These are phyloP conservation scores for Angomonas desouzai DNA, from an alignment of 208 protist genomes.

Conservation along the genomic window DNA sequence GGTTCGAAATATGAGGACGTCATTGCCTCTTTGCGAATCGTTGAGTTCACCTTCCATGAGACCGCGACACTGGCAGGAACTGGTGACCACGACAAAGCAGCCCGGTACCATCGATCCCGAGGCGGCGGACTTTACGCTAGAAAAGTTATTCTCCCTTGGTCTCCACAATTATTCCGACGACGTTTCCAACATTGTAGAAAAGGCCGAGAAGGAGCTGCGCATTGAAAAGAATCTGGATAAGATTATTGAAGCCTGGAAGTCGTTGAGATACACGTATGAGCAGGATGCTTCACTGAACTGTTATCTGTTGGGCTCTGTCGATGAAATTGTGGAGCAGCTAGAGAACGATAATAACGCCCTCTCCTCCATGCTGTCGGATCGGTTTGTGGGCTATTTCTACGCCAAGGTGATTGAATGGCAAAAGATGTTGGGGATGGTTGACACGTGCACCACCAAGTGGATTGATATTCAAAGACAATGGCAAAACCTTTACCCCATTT, in stretches of 20 bases:
- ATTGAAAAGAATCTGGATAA: slow-evolving; percentile 96
- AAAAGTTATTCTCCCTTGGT: slow-evolving; percentile 94
- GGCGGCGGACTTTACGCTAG: slow-evolving; percentile 90
- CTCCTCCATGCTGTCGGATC: slow-evolving; percentile 95
- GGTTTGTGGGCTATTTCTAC: slow-evolving; percentile 97
- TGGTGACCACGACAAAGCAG: slow-evolving; percentile 93
- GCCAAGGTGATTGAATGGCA: slow-evolving; percentile 95
- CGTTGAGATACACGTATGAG: slow-evolving; percentile 91
- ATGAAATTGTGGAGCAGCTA: slow-evolving; percentile 95
- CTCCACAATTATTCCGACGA: slow-evolving; percentile 97
- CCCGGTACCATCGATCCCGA: slow-evolving; percentile 85
- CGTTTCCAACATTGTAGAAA: slow-evolving; percentile 96
- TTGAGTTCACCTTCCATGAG: slow-evolving; percentile 94
- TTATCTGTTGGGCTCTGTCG: slow-evolving; percentile 86
- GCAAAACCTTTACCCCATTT: slow-evolving; percentile 98
- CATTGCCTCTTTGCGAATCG: slow-evolving; percentile 89
- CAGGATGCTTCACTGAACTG: slow-evolving; percentile 82
- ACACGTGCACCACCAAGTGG: slow-evolving; percentile 95
- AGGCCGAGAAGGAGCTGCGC: slow-evolving; percentile 95
- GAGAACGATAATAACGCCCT: slow-evolving; percentile 95
- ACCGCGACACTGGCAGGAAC: slow-evolving; percentile 94
- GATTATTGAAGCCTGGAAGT: slow-evolving; percentile 95
- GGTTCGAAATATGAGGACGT: slow-evolving; percentile 94
- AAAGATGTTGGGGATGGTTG: slow-evolving; percentile 93
- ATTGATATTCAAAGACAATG: slow-evolving; percentile 96